A percentile compares a stretch with the other conserved stretches of the same genome.
Evolutionary conservation across 192 early-diverging fungal species (phyloP).

Genomic region (Rhizophagus sp.): DNA sequence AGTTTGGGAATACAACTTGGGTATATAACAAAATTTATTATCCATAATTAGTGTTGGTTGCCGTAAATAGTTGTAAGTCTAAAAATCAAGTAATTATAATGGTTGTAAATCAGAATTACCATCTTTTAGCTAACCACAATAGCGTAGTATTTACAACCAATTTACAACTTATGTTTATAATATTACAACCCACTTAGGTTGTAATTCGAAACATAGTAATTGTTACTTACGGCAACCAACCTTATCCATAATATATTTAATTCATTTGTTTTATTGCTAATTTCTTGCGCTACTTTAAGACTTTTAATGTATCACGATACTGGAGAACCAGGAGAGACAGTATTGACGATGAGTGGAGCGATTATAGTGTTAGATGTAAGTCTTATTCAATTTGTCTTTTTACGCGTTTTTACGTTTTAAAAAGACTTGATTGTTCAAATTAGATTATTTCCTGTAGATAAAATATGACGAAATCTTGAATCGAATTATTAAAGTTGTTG

Average conservation of each 20-base stretch:
- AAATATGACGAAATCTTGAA: conserved; percentile 11
- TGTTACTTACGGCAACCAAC: too few species aligned
- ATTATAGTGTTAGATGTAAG: conserved; percentile 24
- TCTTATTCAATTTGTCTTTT: background rate
- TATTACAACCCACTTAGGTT: too few species aligned
- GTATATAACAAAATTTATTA: background rate
- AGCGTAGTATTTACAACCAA: too few species aligned
- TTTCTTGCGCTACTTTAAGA: background rate
- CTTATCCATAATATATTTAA: background rate
- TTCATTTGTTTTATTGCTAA: background rate
- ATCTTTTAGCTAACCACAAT: too few species aligned
- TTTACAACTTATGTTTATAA: too few species aligned
- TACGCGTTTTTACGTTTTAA: background rate
- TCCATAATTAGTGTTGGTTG: too few species aligned
- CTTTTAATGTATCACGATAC: background rate
- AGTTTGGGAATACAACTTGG: conserved; percentile 5
- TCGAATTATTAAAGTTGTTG: background rate
- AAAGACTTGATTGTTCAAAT: background rate
- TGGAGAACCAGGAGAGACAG: background rate
- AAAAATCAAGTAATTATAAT: too few species aligned
- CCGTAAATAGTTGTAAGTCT: too few species aligned
- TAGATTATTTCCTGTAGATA: background rate
- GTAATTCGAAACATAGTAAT: too few species aligned
- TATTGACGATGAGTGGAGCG: background rate
- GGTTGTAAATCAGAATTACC: too few species aligned